These are phyloP conservation scores for Cicer bijugum DNA, from an alignment of 306 rosid genomes.

Conservation along the genomic window DNA sequence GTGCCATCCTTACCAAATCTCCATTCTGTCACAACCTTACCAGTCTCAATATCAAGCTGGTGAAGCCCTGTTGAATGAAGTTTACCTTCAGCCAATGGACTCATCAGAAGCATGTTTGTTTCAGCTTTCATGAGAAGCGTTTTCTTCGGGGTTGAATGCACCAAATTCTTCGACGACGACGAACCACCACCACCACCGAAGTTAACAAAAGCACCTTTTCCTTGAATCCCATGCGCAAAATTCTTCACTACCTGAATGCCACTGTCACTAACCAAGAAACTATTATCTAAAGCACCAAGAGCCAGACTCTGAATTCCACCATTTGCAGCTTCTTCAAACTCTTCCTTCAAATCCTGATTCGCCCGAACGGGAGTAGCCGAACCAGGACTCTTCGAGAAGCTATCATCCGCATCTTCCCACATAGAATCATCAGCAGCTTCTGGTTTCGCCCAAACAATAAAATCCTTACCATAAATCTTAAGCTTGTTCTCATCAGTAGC, in stretches of 20 bases:
- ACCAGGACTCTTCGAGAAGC: constrained; percentile 64
- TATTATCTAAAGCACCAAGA: constrained; percentile 90
- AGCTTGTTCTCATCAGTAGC: constrained; percentile 74
- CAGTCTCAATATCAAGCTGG: constrained; percentile 92
- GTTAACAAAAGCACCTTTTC: constrained; percentile 87
- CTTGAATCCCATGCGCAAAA: constrained; percentile 82
- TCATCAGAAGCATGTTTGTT: constrained; percentile 96
- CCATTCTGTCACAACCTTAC: constrained; percentile 93
- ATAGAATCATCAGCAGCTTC: constrained; percentile 86
- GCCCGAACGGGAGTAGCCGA: constrained; percentile 60
- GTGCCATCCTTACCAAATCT: constrained; percentile 88
- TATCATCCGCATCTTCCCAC: constrained; percentile 93
- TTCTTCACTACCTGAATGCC: constrained; percentile 97
- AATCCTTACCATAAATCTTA: constrained; percentile 89
- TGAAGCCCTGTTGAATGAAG: constrained; percentile 83
- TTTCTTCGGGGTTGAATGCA: constrained; percentile 71
- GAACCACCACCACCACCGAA: constrained; percentile 63
- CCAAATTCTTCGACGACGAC: constrained; percentile 41
- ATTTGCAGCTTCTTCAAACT: constrained; percentile 88
- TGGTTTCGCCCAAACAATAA: constrained; percentile 86
- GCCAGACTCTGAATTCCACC: constrained; percentile 94
- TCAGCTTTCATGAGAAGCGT: constrained; percentile 94
- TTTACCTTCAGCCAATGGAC: constrained; percentile 74
- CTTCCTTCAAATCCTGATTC: constrained; percentile 73
- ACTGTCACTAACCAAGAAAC: constrained; percentile 82